Evolutionary conservation across 2,329 filamentous ascomycete genomes (phyloP).

Genomic region (Talaromyces sp.): DNA sequence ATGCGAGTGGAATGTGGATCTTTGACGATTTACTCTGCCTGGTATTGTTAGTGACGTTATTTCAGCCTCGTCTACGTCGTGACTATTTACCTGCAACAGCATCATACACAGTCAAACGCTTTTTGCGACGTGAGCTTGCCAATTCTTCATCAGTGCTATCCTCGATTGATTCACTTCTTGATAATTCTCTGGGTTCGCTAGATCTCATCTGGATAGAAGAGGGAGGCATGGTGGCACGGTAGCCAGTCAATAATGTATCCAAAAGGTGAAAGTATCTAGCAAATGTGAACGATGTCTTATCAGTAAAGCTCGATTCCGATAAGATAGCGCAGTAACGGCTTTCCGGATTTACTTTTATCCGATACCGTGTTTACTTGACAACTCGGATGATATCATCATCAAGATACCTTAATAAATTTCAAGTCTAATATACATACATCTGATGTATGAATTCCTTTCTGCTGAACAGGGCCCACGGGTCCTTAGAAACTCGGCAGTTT

Average conservation of each 20-base stretch:
- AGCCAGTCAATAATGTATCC: no score
- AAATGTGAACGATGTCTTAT: conserved; percentile 16
- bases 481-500: conserved; percentile 61
- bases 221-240: background rate
- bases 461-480: conserved; percentile 71
- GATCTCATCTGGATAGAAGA: conserved; percentile 22
- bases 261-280: no score
- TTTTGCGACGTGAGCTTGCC: conserved; percentile 24
- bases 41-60: conserved; percentile 19
- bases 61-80: background rate
- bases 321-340: background rate
- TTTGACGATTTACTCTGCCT: conserved; percentile 37
- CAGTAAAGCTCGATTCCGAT: background rate
- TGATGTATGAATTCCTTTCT: conserved; percentile 74
- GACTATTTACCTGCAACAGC: conserved; percentile 51
- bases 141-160: background rate
- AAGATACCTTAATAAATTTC: background rate
- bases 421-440: conserved; percentile 17
- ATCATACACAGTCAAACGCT: conserved; percentile 54
- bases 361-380: background rate
- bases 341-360: background rate
- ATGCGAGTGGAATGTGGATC: background rate
- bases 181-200: conserved; percentile 14
- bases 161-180: conserved; percentile 6
- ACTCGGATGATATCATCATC: conserved; percentile 11